Percentiles rank a stretch among this genome's conserved stretches.
These are phyloP conservation scores for Paraconiothyrium sp. DNA, from an alignment of 2,329 filamentous ascomycete species.

Conservation along the genomic window DNA sequence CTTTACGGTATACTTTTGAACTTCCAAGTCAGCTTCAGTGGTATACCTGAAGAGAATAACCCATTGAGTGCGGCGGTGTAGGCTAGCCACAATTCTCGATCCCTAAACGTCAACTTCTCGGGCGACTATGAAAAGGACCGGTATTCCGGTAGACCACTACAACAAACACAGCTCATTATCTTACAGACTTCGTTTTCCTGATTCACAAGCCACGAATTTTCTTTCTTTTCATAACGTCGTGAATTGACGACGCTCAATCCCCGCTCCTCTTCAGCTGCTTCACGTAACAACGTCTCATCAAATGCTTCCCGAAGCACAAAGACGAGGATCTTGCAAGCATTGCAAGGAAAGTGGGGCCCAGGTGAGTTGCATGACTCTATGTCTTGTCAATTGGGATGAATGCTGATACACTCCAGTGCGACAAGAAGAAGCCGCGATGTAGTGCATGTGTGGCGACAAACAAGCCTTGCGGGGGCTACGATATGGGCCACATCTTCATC, in stretches of 20 bases:
- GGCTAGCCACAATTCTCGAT: constrained; percentile 4
- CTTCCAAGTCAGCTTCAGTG: constrained; percentile 13
- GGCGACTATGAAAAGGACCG: constrained; percentile 6
- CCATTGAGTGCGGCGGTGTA: constrained; percentile 13
- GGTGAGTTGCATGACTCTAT: constrained; percentile 13
- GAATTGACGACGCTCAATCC: not conserved
- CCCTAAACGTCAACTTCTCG: constrained; percentile 1
- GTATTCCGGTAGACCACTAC: not conserved
- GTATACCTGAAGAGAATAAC: not conserved
- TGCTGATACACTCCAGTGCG: constrained; percentile 26
- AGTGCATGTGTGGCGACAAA: constrained; percentile 26
- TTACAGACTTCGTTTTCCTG: not conserved
- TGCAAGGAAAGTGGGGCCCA: constrained; percentile 25
- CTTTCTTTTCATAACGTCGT: not conserved
- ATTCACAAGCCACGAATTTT: not conserved
- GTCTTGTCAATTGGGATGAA: not conserved
- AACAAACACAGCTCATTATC: not conserved
- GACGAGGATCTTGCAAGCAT: constrained; percentile 27
- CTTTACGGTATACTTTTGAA: constrained; percentile 21
- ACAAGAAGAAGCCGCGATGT: constrained; percentile 33
- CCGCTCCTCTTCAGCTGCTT: not conserved
- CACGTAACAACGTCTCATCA: constrained; percentile 1
- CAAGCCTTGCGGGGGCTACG: constrained; percentile 33
- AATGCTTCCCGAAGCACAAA: constrained; percentile 23
- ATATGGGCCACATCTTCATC: constrained; percentile 32